phyloP scores from a whole-genome alignment of 2,329 filamentous ascomycete genomes.

The Blastomyces silverae region DNA sequence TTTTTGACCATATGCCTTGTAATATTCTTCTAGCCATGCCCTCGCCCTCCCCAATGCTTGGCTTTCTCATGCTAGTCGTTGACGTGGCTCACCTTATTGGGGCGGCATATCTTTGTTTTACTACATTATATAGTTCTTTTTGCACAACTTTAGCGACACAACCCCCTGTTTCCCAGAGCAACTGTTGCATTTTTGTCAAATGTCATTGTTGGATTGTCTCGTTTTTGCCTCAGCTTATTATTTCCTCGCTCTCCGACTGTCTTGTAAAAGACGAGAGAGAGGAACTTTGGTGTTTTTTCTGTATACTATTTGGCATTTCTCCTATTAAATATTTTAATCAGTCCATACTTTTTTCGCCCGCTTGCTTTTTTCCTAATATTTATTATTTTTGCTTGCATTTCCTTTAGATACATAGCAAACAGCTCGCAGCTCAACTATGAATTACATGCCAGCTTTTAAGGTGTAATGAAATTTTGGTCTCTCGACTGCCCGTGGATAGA shows the following conservation, averaged over 20 bases:
- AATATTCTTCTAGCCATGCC: neutral
- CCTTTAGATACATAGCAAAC: neutral
- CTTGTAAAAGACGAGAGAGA: neutral
- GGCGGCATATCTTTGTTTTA: neutral
- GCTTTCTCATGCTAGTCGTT: neutral
- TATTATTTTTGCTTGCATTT: neutral
- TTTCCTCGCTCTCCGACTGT: neutral
- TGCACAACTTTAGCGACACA: neutral
- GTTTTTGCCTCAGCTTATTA: neutral
- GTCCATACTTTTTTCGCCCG: neutral
- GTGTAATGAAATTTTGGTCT: neutral
- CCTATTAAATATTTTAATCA: neutral
- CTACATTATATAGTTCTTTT: neutral
- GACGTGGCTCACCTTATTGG: neutral
- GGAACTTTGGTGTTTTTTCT: neutral
- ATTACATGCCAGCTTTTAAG: neutral
- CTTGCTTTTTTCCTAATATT: neutral
- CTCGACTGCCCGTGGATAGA: neutral
- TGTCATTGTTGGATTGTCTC: neutral
- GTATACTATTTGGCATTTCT: slow-evolving; percentile 2
- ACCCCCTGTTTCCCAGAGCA: neutral
- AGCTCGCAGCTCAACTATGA: neutral
- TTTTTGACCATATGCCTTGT: neutral
- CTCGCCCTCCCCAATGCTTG: neutral
- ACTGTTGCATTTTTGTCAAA: neutral